A percentile compares a stretch with the other conserved stretches of the same genome.
These are phyloP conservation scores for Pseudogymnoascus sp. DNA, from an alignment of 2,329 filamentous ascomycete genomes.

Conservation along the genomic window DNA sequence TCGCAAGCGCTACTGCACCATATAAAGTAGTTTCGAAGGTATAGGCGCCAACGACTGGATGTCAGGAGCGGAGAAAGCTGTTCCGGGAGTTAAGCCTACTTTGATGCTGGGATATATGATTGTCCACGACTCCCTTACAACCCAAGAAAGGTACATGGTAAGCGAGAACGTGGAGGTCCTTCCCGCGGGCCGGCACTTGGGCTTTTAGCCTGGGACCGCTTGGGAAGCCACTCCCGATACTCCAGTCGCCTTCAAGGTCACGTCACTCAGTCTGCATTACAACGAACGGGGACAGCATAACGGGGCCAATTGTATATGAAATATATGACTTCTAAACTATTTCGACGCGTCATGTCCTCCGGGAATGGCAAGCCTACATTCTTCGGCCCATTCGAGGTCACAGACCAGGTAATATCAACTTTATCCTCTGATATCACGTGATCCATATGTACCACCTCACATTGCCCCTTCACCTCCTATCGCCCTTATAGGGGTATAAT, in stretches of 20 bases:
- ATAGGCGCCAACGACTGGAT: not conserved
- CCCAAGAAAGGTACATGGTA: not conserved
- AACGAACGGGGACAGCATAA: not conserved
- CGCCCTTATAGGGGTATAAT: not conserved
- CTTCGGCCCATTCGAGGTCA: constrained; percentile 72
- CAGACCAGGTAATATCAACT: constrained; percentile 51
- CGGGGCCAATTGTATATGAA: not conserved
- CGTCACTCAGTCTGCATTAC: not conserved
- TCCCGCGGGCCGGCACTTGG: constrained; percentile 2
- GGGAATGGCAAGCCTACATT: constrained; percentile 38
- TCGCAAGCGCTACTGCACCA: not conserved
- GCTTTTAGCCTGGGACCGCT: not conserved
- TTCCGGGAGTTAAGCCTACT: not conserved
- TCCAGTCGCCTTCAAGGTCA: not conserved
- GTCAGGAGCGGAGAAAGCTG: not conserved
- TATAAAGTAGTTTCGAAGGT: not conserved
- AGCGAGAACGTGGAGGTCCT: not conserved
- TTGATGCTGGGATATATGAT: not conserved
- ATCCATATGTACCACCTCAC: not conserved
- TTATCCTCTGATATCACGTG: not conserved
- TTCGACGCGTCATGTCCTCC: constrained; percentile 11
- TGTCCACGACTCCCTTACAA: not conserved
- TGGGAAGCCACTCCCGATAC: not conserved
- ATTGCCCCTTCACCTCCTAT: not conserved
- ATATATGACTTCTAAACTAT: not conserved